Conservation (phyloP, 495 filamentous ascomycete genomes). For the Penicillium longicatenatum region DNA sequence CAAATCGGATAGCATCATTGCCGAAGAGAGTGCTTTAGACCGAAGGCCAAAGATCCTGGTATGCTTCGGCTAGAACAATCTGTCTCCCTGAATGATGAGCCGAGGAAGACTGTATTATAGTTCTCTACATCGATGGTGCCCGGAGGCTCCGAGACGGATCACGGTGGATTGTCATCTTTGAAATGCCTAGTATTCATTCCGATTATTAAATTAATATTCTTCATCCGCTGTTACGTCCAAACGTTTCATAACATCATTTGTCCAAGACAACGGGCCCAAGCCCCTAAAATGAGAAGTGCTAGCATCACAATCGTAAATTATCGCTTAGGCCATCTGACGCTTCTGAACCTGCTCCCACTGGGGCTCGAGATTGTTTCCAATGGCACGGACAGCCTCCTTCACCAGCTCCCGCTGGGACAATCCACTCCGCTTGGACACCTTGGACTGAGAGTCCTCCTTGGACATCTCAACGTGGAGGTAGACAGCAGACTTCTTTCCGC, state of each 20-base stretch:
- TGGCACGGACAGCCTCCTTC: slow-evolving; percentile 31
- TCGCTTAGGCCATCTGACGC: background rate
- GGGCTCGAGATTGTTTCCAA: slow-evolving; percentile 38
- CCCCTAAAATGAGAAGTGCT: background rate
- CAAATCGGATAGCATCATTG: background rate
- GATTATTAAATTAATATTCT: background rate
- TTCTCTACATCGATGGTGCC: background rate
- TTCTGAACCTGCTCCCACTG: slow-evolving; percentile 12
- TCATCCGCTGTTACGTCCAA: background rate
- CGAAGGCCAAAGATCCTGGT: background rate
- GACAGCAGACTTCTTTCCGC: slow-evolving; percentile 57
- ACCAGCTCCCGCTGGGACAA: slow-evolving; percentile 28
- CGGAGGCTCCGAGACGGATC: background rate
- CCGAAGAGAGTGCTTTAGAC: background rate
- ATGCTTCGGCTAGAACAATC: background rate
- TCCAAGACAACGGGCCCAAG: background rate
- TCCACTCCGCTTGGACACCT: slow-evolving; percentile 33
- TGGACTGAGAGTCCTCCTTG: slow-evolving; percentile 35
- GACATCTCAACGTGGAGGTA: slow-evolving; percentile 51
- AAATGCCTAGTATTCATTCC: background rate
- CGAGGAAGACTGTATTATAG: background rate
- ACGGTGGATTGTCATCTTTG: background rate
- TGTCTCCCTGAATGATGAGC: background rate
- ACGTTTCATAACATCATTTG: background rate
- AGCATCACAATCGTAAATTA: background rate